Conservation (phyloP, 2,329 filamentous ascomycete genomes). For the Calonectria pauciramosa region DNA sequence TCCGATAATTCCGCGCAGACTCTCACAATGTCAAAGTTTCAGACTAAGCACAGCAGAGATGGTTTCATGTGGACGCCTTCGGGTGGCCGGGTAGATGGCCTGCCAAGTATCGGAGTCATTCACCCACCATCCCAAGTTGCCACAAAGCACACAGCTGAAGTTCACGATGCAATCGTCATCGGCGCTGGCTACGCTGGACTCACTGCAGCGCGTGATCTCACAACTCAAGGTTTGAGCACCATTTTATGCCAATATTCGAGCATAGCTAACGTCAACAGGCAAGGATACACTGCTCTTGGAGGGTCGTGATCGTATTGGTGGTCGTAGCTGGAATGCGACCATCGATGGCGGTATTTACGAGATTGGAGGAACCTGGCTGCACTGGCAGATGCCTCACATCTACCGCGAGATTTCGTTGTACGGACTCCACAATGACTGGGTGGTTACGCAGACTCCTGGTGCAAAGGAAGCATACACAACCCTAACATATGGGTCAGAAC, state of each 20-base stretch:
- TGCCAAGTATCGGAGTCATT: constrained; percentile 21
- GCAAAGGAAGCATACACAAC: constrained; percentile 21
- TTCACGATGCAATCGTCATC: constrained; percentile 27
- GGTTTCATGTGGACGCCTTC: constrained; percentile 29
- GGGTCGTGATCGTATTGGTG: constrained; percentile 57
- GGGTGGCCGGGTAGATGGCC: background rate
- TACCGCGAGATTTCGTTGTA: constrained; percentile 59
- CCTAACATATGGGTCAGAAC: background rate
- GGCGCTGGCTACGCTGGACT: constrained; percentile 24
- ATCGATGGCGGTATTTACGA: constrained; percentile 54
- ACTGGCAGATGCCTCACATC: constrained; percentile 54
- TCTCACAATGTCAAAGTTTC: background rate
- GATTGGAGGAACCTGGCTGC: constrained; percentile 60
- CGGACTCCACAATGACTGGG: constrained; percentile 47
- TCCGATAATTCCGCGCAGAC: too few relatives aligned
- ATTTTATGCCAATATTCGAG: background rate
- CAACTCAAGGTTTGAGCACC: constrained; percentile 32
- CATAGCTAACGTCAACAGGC: constrained; percentile 6
- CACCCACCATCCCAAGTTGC: background rate
- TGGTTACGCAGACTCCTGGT: constrained; percentile 26
- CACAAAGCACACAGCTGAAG: background rate
- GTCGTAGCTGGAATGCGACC: constrained; percentile 55
- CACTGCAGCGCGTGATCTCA: constrained; percentile 13
- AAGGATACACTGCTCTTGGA: constrained; percentile 53
- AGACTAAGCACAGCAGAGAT: constrained; percentile 12